A percentile compares a stretch with the other conserved stretches of the same genome.
Evolutionary conservation across 2,329 filamentous ascomycete species (phyloP).

Genomic region (Cladorrhinum sp.): DNA sequence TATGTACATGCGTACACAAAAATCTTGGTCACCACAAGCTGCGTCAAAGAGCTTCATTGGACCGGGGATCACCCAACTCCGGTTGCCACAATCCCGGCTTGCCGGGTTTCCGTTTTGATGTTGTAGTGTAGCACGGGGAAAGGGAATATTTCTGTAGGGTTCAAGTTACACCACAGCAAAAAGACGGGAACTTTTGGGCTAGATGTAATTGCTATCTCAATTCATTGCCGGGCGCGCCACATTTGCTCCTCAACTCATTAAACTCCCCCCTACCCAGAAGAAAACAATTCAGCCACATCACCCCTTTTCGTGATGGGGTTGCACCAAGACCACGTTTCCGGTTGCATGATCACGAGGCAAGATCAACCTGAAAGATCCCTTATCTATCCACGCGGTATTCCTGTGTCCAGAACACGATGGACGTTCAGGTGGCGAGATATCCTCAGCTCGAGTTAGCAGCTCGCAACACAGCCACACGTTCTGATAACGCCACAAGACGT

Average conservation of each 20-base stretch:
- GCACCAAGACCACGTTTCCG: not conserved
- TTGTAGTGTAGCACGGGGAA: not conserved
- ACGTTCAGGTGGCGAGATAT: not conserved
- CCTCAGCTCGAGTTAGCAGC: not conserved
- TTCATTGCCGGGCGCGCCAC: not conserved
- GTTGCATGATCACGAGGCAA: too few species aligned
- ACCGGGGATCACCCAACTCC: constrained; percentile 8
- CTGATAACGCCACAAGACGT: not conserved
- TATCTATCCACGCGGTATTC: not conserved
- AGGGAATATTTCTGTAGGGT: not conserved
- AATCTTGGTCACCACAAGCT: not conserved
- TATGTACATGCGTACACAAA: too few species aligned
- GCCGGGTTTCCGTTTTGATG: not conserved
- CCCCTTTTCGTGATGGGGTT: not conserved
- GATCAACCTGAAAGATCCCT: not conserved
- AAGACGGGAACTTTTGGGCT: not conserved
- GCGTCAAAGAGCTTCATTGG: constrained; percentile 14
- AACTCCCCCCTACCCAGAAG: not conserved
- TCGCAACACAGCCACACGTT: not conserved
- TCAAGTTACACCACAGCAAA: not conserved
- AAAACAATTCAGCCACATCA: not conserved
- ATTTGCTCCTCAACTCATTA: not conserved
- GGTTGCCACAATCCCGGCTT: constrained; percentile 14
- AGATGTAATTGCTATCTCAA: not conserved
- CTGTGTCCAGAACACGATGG: not conserved